phyloP scores from a whole-genome alignment of 371 early-diverging fungal genomes.

The Syncephalastrum sp. region DNA sequence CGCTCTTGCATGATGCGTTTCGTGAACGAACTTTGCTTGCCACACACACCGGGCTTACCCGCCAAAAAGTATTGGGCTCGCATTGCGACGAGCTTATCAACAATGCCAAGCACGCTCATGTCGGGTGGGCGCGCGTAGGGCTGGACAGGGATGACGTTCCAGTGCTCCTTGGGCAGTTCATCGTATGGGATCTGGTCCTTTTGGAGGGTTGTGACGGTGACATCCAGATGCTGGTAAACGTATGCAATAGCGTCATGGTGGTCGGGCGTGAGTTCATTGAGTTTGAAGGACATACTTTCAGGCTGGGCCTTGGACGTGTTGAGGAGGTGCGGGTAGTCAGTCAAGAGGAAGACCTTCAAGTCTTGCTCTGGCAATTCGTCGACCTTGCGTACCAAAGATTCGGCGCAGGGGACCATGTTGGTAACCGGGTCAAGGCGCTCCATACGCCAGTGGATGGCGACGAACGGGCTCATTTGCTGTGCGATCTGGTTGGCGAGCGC shows the following conservation, averaged over 20 bases:
- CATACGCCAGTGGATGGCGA: conserved; percentile 57
- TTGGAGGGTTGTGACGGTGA: conserved; percentile 28
- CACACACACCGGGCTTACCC: conserved; percentile 41
- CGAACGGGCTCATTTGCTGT: conserved; percentile 33
- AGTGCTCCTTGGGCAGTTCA: conserved; percentile 74
- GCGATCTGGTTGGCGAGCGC: conserved; percentile 35
- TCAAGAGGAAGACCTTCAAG: conserved; percentile 33
- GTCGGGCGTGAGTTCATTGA: conserved; percentile 23
- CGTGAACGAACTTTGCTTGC: conserved; percentile 43
- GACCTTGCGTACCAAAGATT: conserved; percentile 28
- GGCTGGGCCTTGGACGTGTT: conserved; percentile 31
- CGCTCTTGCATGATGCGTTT: conserved; percentile 27
- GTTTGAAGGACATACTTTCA: conserved; percentile 41
- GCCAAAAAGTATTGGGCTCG: conserved; percentile 48
- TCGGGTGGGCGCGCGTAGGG: conserved; percentile 24
- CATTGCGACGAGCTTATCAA: conserved; percentile 51
- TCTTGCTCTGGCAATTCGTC: conserved; percentile 13
- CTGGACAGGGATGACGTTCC: conserved; percentile 35
- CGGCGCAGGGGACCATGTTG: conserved; percentile 43
- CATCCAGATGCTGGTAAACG: conserved; percentile 31
- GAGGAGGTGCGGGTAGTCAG: conserved; percentile 49
- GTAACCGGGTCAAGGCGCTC: conserved; percentile 42
- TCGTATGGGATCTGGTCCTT: conserved; percentile 64
- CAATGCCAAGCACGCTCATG: conserved; percentile 37
- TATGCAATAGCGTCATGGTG: conserved; percentile 44